Evolutionary conservation across 176 grass and related monocot genomes (phyloP).

Genomic region (Oryza brachyantha): DNA sequence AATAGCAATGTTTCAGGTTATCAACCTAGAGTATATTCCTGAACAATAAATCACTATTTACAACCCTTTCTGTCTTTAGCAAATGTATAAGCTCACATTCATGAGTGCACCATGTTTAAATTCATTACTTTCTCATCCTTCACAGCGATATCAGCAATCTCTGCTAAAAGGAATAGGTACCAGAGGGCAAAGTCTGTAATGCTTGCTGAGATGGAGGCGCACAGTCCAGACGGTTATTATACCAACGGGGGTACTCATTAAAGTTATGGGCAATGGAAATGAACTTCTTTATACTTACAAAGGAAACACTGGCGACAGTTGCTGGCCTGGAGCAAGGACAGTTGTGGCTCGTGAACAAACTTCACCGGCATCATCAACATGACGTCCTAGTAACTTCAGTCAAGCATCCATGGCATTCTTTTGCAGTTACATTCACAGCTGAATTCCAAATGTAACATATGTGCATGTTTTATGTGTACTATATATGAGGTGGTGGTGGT

Average conservation of each 20-base stretch:
- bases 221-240: slow-evolving; percentile 59
- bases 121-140: background rate
- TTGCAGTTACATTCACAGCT: background rate
- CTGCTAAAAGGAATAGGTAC: slow-evolving; percentile 95
- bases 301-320: slow-evolving; percentile 14
- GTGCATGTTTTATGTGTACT: background rate
- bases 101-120: slow-evolving; percentile 1
- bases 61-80: background rate
- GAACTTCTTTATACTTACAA: background rate
- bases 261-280: background rate
- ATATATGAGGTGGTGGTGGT: background rate
- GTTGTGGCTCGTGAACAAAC: background rate
- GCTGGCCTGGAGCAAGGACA: background rate
- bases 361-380: slow-evolving; percentile 11
- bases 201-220: slow-evolving; percentile 88
- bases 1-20: background rate
- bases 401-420: background rate
- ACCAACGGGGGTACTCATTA: slow-evolving; percentile 44
- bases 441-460: slow-evolving; percentile 24
- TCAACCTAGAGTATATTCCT: background rate
- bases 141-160: slow-evolving; percentile 69
- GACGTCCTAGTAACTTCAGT: background rate
- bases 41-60: background rate
- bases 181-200: slow-evolving; percentile 92
- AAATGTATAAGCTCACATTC: background rate